These are phyloP conservation scores for Phalaenopsis hybrid DNA, from an alignment of 116 monocot species.

Conservation along the genomic window DNA sequence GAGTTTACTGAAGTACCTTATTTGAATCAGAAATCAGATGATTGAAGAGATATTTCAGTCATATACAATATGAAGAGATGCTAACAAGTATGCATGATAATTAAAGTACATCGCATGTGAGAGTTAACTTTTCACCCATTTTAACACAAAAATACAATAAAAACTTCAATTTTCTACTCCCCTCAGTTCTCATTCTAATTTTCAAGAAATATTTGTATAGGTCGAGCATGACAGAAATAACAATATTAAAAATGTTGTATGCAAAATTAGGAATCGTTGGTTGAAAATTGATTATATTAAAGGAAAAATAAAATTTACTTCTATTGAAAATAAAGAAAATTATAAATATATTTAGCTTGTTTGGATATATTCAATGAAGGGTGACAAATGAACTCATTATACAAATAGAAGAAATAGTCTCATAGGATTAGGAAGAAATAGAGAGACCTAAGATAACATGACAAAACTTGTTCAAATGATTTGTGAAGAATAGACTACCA, in stretches of 20 bases:
- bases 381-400: neutral
- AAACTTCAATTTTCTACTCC: no score
- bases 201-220: neutral
- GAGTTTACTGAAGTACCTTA: no score
- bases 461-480: neutral
- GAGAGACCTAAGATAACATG: neutral
- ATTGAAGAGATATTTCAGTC: no score
- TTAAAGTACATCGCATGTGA: no score
- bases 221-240: neutral
- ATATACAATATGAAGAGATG: no score
- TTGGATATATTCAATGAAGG: neutral
- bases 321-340: neutral
- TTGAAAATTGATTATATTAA: neutral
- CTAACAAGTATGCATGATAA: no score
- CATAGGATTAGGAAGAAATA: neutral
- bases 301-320: neutral
- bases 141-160: no score
- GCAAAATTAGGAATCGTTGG: neutral
- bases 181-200: no score
- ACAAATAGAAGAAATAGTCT: neutral
- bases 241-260: neutral
- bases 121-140: no score
- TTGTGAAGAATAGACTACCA: neutral
- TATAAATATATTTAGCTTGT: neutral
- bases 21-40: no score